A percentile compares a stretch with the other conserved stretches of the same genome.
Conservation (phyloP, 176 grass and related monocot species). For the Cocos nucifera region DNA sequence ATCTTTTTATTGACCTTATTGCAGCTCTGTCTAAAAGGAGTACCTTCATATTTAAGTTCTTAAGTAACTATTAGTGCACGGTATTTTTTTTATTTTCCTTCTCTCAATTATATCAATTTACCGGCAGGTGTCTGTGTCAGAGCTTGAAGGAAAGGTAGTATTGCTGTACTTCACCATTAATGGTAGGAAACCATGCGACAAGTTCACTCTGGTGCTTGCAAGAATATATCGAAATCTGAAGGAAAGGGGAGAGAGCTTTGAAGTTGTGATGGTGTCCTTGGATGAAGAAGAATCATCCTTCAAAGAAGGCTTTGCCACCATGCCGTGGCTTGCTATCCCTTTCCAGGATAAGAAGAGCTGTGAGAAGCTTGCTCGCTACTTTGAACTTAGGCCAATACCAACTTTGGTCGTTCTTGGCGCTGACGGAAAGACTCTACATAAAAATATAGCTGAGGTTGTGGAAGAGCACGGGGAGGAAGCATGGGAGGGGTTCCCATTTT, state of each 20-base stretch:
- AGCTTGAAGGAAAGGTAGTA: constrained; percentile 10
- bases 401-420: constrained; percentile 68
- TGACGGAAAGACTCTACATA: constrained; percentile 73
- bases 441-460: constrained; percentile 45
- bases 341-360: constrained; percentile 42
- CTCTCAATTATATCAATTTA: neutral
- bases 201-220: constrained; percentile 1
- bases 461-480: constrained; percentile 55
- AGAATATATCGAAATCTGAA: constrained; percentile 64
- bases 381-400: constrained; percentile 50
- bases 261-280: constrained; percentile 55
- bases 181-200: neutral
- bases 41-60: too few species aligned
- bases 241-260: constrained; percentile 67
- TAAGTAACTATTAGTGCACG: too few species aligned
- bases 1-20: neutral
- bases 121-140: constrained; percentile 1
- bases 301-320: constrained; percentile 33
- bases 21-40: too few species aligned
- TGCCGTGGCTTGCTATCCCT: constrained; percentile 76
- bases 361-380: constrained; percentile 57
- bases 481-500: constrained; percentile 75
- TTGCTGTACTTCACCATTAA: neutral
- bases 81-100: neutral
- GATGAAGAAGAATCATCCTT: constrained; percentile 37